Evolutionary conservation across 441 rosid species (phyloP), one percentile per base, ranked within the genome.

Genomic region (Populus hybrid): DNA sequence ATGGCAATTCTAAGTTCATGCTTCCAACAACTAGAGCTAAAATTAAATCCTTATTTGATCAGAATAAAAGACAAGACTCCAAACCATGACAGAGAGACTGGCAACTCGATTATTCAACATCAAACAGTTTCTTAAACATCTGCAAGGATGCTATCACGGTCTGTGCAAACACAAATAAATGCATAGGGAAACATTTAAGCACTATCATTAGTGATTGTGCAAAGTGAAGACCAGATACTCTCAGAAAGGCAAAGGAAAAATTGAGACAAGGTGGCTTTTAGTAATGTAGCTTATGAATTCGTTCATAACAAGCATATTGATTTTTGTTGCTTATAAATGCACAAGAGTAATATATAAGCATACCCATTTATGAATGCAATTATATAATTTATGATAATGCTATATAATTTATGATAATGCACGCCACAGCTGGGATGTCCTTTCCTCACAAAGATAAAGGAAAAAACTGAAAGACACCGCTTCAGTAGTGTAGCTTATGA

Each of bases 401-500:
- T 45, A 42, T 45, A 45, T 14, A 45, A 12, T 3, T 45, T 45
- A 45, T 45, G 20, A 45, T 14, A 29, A 63, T 74, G 59, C 79
- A 45, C 45, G 76, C 82, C 84, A 61, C 79, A 59, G 11, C 73
- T 21, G 16, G 64, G 68, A 81, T 69, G 73, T 76, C 79, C 78
- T 73, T 79, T 74, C 81, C 67, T 71, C 61, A 67, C 28, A 18
- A 2, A 69, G 71, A 6, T 61, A 24, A 76, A 63, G 80, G 81
- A 65, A 72, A 75, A 69, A 70, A 72, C 29, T 59, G 40, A 83
- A 74, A 73, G 68, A 71, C 74, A 68, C 42, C 31, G 80, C 86
- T 56, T 14, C 1, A 28, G 21, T 71, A 69, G 21, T 84, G 68
- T 83, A 80, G 89, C 89, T 88, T 86, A 86, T 83, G 87, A 74